Conservation (phyloP, 1,284 basidiomycete species). For the Cryptococcus jaspeensis region DNA sequence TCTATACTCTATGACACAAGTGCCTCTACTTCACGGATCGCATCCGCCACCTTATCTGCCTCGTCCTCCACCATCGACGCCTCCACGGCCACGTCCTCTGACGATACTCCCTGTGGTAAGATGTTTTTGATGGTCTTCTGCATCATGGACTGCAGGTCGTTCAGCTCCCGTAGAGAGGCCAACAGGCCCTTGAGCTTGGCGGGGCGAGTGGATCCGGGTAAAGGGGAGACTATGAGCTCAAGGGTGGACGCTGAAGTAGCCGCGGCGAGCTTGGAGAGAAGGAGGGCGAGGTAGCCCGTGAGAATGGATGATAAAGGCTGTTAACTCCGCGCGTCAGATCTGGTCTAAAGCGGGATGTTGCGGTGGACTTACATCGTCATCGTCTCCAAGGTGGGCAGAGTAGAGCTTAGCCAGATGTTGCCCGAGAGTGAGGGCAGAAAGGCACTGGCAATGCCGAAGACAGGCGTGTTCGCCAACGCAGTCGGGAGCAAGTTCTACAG, state of each 20-base stretch:
- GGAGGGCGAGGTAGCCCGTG: slow-evolving; percentile 21
- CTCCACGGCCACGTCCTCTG: too few relatives aligned
- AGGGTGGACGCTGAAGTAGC: not conserved
- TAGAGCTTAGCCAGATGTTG: slow-evolving; percentile 15
- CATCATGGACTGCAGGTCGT: slow-evolving; percentile 5
- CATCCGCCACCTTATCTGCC: too few relatives aligned
- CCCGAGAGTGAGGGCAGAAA: slow-evolving; percentile 3
- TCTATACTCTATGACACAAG: too few relatives aligned
- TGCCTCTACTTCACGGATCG: too few relatives aligned
- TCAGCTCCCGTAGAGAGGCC: slow-evolving; percentile 11
- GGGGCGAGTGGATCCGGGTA: slow-evolving; percentile 6
- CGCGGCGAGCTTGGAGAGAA: slow-evolving; percentile 15
- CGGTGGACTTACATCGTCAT: slow-evolving; percentile 13
- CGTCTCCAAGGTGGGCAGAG: not conserved
- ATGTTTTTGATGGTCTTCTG: slow-evolving; percentile 6
- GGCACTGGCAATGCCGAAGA: slow-evolving; percentile 16
- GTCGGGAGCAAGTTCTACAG: not conserved
- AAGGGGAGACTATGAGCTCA: not conserved
- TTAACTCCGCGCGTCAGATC: not conserved
- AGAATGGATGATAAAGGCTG: slow-evolving; percentile 12
- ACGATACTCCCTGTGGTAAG: not conserved
- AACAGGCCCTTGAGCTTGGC: slow-evolving; percentile 15
- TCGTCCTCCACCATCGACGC: too few relatives aligned
- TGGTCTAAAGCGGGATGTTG: not conserved
- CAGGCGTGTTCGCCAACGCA: slow-evolving; percentile 11